Conservation (phyloP, 345 rosid species). For the Linum trigynum region DNA sequence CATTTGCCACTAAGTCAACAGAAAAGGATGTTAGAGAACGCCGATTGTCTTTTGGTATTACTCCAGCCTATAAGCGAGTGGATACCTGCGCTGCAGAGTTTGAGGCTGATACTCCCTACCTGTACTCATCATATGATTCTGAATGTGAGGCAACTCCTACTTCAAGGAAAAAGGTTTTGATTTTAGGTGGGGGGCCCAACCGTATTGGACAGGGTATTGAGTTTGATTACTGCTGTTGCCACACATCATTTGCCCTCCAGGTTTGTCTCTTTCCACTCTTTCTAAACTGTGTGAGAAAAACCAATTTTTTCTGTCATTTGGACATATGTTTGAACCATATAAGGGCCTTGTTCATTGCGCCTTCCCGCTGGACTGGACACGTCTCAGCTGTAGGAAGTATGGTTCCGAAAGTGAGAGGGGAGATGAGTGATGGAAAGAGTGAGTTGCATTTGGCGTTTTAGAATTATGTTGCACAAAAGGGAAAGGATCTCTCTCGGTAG, state of each 20-base stretch:
- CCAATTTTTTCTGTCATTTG: too few relatives aligned
- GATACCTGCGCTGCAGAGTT: constrained; percentile 99
- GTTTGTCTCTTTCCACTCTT: constrained; percentile 26
- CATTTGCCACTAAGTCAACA: constrained; percentile 78
- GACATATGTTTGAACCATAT: neutral
- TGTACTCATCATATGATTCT: constrained; percentile 88
- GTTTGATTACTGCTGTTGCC: constrained; percentile 98
- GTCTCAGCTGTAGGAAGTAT: too few relatives aligned
- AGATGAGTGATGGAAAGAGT: too few relatives aligned
- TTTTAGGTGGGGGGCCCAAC: constrained; percentile 97
- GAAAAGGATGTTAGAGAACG: constrained; percentile 71
- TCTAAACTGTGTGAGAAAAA: too few relatives aligned
- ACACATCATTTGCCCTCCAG: constrained; percentile 92
- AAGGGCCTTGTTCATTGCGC: too few relatives aligned
- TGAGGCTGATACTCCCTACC: constrained; percentile 91
- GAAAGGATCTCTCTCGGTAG: neutral
- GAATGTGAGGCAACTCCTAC: constrained; percentile 96
- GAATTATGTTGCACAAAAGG: too few relatives aligned
- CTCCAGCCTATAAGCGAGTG: constrained; percentile 83
- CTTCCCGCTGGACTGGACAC: too few relatives aligned
- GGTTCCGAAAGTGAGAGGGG: too few relatives aligned
- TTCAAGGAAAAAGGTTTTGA: constrained; percentile 68
- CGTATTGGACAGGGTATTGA: constrained; percentile 98
- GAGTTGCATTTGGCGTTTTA: too few relatives aligned
- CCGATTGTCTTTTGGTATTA: constrained; percentile 58